Conservation (phyloP, 2,329 filamentous ascomycete genomes). For the Nannizziopsis barbatae region DNA sequence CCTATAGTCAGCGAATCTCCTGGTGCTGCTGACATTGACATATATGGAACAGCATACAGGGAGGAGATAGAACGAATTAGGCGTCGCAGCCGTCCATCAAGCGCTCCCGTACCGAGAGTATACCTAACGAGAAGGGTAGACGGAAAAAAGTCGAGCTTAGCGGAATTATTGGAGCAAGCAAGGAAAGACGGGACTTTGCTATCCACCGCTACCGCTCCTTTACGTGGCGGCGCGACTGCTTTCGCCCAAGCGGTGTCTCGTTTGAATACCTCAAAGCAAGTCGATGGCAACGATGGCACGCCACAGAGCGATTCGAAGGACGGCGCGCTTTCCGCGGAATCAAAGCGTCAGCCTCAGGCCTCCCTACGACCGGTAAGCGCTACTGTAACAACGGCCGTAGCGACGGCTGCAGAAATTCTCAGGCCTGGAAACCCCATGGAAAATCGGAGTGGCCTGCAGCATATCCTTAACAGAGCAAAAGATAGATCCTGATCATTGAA, state of each 20-base stretch:
- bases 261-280: not conserved
- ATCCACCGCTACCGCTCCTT: not conserved
- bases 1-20: conserved; percentile 56
- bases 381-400: not conserved
- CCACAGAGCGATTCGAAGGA: not conserved
- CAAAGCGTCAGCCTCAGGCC: not conserved
- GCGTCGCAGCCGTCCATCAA: conserved; percentile 27
- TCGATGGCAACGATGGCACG: not conserved
- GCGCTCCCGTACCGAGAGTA: conserved; percentile 43
- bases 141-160: conserved; percentile 23
- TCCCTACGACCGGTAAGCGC: not conserved
- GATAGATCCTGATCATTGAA: not conserved
- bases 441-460: not conserved
- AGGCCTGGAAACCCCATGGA: not conserved
- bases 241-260: conserved; percentile 4
- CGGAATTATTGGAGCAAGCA: conserved; percentile 25
- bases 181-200: conserved; percentile 13
- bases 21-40: conserved; percentile 68
- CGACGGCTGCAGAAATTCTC: not conserved
- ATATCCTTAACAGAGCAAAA: conserved; percentile 1
- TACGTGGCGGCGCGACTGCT: not conserved
- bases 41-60: conserved; percentile 81
- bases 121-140: conserved; percentile 47
- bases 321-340: not conserved
- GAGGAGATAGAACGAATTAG: conserved; percentile 67